These are phyloP conservation scores for Globisporangium rhizosaccharum DNA, from an alignment of 352 stramenopile species.

Conservation along the genomic window DNA sequence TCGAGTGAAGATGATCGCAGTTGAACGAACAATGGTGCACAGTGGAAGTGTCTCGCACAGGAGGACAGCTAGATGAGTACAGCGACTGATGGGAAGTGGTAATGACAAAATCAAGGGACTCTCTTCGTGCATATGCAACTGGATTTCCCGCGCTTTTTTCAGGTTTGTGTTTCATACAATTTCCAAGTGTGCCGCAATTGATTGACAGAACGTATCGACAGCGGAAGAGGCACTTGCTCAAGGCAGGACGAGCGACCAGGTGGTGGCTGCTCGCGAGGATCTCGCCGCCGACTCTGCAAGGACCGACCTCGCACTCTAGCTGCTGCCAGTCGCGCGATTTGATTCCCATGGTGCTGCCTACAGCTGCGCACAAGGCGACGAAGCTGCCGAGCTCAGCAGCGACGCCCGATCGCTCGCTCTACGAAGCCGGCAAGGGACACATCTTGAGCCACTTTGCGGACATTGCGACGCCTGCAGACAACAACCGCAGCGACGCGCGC, in stretches of 20 bases:
- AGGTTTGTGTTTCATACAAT: neutral
- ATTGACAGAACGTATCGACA: neutral
- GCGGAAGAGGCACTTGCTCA: neutral
- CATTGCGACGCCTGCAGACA: conserved; percentile 30
- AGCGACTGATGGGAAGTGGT: neutral
- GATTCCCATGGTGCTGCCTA: conserved; percentile 13
- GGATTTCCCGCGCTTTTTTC: conserved; percentile 14
- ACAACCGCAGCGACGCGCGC: conserved; percentile 2
- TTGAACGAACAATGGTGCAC: too few species aligned
- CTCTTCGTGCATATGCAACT: neutral
- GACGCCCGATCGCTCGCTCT: conserved; percentile 19
- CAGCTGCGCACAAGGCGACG: conserved; percentile 2
- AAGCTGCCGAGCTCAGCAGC: conserved; percentile 1
- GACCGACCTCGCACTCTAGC: neutral
- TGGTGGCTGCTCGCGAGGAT: conserved; percentile 3
- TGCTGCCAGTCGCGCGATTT: neutral
- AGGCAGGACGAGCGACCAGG: neutral
- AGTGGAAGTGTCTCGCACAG: too few species aligned
- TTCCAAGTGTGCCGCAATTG: neutral
- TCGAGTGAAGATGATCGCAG: neutral
- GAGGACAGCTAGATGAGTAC: too few species aligned
- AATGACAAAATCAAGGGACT: neutral
- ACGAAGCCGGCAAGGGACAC: conserved; percentile 48
- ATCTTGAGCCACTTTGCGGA: conserved; percentile 61
- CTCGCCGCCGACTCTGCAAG: neutral